phyloP scores from a whole-genome alignment of 352 stramenopile genomes.

The Pythium coloratum region DNA sequence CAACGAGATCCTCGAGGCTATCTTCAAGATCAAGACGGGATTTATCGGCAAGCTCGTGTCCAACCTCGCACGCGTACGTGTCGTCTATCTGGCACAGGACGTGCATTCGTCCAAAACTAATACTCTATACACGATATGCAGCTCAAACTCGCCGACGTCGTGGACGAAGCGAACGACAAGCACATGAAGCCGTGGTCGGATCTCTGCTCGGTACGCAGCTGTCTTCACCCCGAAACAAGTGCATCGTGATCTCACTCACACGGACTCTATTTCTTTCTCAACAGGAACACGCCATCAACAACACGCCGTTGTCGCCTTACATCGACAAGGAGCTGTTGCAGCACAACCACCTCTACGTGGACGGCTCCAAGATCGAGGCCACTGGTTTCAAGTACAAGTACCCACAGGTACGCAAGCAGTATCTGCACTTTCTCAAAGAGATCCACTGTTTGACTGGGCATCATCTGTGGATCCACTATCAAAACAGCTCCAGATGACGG shows the following conservation, averaged over 20 bases:
- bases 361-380: conserved; percentile 76
- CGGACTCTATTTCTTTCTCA: background rate
- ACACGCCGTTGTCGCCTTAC: conserved; percentile 85
- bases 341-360: conserved; percentile 80
- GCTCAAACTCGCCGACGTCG: conserved; percentile 74
- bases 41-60: conserved; percentile 88
- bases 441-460: too few species aligned
- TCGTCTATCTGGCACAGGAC: too few species aligned
- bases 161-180: conserved; percentile 90
- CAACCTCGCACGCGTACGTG: conserved; percentile 62
- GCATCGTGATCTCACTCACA: background rate
- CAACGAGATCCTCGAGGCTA: conserved; percentile 65
- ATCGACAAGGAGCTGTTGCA: conserved; percentile 88
- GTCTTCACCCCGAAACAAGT: background rate
- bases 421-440: too few species aligned
- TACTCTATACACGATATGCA: conserved; percentile 7
- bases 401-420: conserved; percentile 43
- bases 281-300: conserved; percentile 73
- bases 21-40: conserved; percentile 83
- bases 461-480: background rate
- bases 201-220: conserved; percentile 55
- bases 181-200: conserved; percentile 89
- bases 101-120: too few species aligned
- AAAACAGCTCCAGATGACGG: background rate
- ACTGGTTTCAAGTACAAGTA: conserved; percentile 78